Conservation (phyloP, 2,329 filamentous ascomycete genomes). For the Dactylellina parvicollis region DNA sequence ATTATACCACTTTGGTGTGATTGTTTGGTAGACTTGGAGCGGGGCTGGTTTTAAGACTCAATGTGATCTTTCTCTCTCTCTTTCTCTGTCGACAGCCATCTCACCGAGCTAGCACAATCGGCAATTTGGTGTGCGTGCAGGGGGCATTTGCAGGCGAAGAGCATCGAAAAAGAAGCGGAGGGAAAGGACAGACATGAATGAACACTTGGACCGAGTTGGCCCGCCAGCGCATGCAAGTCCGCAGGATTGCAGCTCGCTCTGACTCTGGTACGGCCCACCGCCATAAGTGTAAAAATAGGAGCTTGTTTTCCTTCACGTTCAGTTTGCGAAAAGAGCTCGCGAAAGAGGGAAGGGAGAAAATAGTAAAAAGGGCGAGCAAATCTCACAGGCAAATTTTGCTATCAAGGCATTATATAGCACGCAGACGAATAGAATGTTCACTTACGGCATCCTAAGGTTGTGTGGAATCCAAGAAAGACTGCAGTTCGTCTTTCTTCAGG, state of each 20-base stretch:
- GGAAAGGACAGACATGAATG: constrained; percentile 9
- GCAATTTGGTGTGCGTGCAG: constrained; percentile 53
- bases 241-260: background rate
- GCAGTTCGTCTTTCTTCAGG: constrained; percentile 48
- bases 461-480: constrained; percentile 45
- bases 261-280: too few species aligned
- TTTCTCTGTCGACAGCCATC: constrained; percentile 45
- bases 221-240: constrained; percentile 31
- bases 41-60: constrained; percentile 47
- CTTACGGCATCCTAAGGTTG: constrained; percentile 54
- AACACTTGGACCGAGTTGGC: constrained; percentile 19
- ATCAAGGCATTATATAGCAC: background rate
- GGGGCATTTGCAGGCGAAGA: constrained; percentile 53
- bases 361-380: constrained; percentile 10
- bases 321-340: constrained; percentile 25
- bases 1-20: constrained; percentile 28
- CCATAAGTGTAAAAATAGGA: constrained; percentile 50
- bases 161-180: constrained; percentile 42
- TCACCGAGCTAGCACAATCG: constrained; percentile 48
- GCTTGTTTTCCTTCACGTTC: constrained; percentile 28
- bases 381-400: constrained; percentile 7
- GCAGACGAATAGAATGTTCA: constrained; percentile 15
- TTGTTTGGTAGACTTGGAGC: constrained; percentile 40
- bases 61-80: too few species aligned
- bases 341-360: constrained; percentile 9